Evolutionary conservation across 2,329 filamentous ascomycete species (phyloP), one percentile per base, ranked within the genome.

Genomic region (Plenodomus biglobosus): DNA sequence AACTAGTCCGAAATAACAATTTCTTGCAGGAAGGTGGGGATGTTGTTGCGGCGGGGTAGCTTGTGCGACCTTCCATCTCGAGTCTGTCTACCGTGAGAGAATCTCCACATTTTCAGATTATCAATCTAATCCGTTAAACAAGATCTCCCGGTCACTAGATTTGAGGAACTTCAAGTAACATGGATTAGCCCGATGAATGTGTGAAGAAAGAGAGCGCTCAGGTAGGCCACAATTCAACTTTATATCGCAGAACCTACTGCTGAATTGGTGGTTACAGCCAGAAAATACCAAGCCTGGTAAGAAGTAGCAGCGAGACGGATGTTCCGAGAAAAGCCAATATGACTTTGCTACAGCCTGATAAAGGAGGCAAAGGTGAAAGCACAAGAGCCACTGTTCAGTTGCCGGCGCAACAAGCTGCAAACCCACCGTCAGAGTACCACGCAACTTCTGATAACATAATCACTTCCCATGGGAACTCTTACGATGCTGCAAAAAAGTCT

Each of bases 401-500:
- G 6, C 47, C 48, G 18, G 50, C 53, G 17, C 18, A 38, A n/a
- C n/a, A 21, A 41, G 19, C 10, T 21, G 20, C 27, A n/a, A 20
- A 42, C 5, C 5, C 5, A 37, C n/a, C 22, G 18, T 8, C 34
- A 11, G 22, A 18, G 15, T 3, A 11, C 16, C n/a, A 18, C 8
- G 3, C 22, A 40, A 18, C 16, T 17, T 42, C 37, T 35, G 15
- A 18, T 4, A 55, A 38, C 42, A 55, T 55, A 16, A 53, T 38
- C 2, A 34, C 45, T 21, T 53, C 50, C 13, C 45, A 42, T 24
- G 38, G 50, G 11, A 48, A 65, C 39, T 64, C 66, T 2, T 71
- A 70, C 46, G 42, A 42, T 36, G 51, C 52, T n/a, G 65, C 68
- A 15, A 73, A 82, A 44, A 73, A 77, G 52, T 70, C 78, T 49